These are phyloP conservation scores for Cladosporium halotolerans DNA, from an alignment of 2,329 filamentous ascomycete genomes.

Conservation along the genomic window DNA sequence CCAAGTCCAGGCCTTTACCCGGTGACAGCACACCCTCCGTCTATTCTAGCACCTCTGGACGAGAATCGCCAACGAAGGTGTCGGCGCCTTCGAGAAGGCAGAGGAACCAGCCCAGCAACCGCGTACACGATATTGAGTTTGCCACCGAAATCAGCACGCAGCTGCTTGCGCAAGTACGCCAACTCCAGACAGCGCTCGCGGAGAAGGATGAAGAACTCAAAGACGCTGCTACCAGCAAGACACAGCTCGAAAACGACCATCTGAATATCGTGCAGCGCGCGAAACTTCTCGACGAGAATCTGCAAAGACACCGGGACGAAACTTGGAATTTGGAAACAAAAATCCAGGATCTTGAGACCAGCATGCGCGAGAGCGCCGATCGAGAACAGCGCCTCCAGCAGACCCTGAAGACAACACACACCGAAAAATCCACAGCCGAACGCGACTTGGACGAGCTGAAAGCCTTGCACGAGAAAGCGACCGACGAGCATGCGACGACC, in stretches of 20 bases:
- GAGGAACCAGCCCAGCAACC: conserved; percentile 80
- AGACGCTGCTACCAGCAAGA: conserved; percentile 65
- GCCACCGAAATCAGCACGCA: conserved; percentile 97
- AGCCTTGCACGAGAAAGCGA: conserved; percentile 67
- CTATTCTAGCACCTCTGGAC: conserved; percentile 71
- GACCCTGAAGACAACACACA: conserved; percentile 59
- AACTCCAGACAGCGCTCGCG: conserved; percentile 74
- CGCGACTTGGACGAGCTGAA: conserved; percentile 89
- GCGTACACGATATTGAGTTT: conserved; percentile 93
- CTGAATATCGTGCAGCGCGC: conserved; percentile 75
- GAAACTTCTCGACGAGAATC: conserved; percentile 80
- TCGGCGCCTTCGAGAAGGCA: conserved; percentile 73
- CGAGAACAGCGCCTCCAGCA: conserved; percentile 77
- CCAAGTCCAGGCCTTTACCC: conserved; percentile 46
- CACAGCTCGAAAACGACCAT: conserved; percentile 73
- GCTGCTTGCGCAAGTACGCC: conserved; percentile 85
- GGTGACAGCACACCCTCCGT: conserved; percentile 29
- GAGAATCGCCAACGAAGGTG: conserved; percentile 82
- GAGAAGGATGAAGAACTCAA: conserved; percentile 86
- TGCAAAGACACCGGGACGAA: conserved; percentile 94
- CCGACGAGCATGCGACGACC: conserved; percentile 69
- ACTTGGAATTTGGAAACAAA: conserved; percentile 97
- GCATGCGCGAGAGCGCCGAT: conserved; percentile 69
- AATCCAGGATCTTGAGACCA: conserved; percentile 72
- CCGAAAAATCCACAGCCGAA: conserved; percentile 71